These are phyloP conservation scores for Entomophthora muscae DNA, from an alignment of 371 early-diverging fungal genomes.

Conservation along the genomic window DNA sequence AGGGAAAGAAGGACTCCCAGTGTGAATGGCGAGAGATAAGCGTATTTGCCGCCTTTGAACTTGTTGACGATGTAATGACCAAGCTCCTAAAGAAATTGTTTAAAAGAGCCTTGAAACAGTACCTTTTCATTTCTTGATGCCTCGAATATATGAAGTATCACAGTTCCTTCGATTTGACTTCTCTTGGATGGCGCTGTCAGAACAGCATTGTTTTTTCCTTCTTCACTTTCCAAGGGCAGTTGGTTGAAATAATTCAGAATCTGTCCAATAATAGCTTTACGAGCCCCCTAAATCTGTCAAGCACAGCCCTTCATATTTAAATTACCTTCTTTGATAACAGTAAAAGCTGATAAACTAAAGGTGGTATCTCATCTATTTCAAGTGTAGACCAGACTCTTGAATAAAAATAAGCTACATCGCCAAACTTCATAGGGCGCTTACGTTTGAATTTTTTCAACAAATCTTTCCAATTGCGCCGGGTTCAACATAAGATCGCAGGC, in stretches of 20 bases:
- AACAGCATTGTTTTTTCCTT: neutral
- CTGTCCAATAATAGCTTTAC: neutral
- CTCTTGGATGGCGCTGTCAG: neutral
- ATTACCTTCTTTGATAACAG: conserved; percentile 4
- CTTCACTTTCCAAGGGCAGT: neutral
- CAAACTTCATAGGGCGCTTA: neutral
- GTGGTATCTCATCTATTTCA: conserved; percentile 7
- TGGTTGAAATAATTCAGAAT: neutral
- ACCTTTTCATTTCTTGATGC: conserved; percentile 4
- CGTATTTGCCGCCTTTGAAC: neutral
- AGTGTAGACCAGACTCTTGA: neutral
- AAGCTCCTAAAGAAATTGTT: neutral
- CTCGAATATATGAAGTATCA: conserved; percentile 1
- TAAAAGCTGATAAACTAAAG: conserved; percentile 3
- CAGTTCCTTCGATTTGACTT: conserved; percentile 6
- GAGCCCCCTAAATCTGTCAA: neutral
- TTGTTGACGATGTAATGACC: neutral
- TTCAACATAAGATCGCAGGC: neutral
- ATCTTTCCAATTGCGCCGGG: neutral
- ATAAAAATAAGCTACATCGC: neutral
- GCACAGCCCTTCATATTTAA: too few relatives aligned
- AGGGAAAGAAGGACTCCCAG: neutral
- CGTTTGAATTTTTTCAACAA: conserved; percentile 1
- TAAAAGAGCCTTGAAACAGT: neutral
- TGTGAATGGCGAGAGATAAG: conserved; percentile 6